phyloP scores from a whole-genome alignment of 345 rosid species.

The Litchi chinensis region DNA sequence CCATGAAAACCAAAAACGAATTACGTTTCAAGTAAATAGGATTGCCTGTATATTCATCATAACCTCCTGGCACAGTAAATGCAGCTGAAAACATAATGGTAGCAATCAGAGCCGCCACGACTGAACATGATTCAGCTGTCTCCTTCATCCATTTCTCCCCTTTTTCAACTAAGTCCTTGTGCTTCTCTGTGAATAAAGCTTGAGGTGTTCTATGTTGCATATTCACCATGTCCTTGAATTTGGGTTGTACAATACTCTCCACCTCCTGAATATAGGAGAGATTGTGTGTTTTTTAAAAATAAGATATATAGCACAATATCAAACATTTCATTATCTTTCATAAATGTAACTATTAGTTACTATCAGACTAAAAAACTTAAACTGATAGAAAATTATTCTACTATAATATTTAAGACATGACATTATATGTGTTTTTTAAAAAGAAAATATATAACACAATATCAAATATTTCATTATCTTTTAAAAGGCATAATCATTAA shows the following conservation, averaged over 20 bases:
- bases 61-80: conserved; percentile 54
- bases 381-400: no score
- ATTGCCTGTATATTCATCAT: conserved; percentile 23
- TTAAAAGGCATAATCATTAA: no score
- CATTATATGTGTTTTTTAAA: no score
- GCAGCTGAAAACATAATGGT: conserved; percentile 66
- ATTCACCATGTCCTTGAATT: conserved; percentile 60
- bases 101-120: conserved; percentile 58
- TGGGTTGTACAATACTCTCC: conserved; percentile 68
- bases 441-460: no score
- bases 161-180: conserved; percentile 40
- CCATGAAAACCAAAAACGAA: conserved; percentile 41
- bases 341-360: no score
- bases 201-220: conserved; percentile 42
- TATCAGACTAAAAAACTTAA: no score
- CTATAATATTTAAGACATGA: no score
- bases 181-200: conserved; percentile 55
- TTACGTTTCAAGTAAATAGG: conserved; percentile 16
- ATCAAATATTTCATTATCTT: no score
- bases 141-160: conserved; percentile 64
- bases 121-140: conserved; percentile 53
- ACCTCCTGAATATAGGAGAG: conserved; percentile 50
- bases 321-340: no score
- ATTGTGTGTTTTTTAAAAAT: background rate
- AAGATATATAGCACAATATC: no score